These are phyloP conservation scores for Oehlia diaphana DNA, from an alignment of 192 early-diverging fungal genomes.

Conservation along the genomic window DNA sequence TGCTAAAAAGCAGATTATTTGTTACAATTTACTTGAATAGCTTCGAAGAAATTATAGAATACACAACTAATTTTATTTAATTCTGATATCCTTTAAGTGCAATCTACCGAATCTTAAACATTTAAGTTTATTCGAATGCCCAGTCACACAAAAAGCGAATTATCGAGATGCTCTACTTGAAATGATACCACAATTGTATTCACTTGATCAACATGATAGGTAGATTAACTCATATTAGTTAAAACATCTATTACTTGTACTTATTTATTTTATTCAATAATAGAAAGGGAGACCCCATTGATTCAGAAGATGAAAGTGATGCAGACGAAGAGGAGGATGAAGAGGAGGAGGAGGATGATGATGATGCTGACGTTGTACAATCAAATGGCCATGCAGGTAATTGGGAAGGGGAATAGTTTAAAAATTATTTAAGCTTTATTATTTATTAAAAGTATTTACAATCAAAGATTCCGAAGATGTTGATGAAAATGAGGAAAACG, in stretches of 20 bases:
- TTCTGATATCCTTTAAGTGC: constrained; percentile 26
- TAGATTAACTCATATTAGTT: constrained; percentile 6
- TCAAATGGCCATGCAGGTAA: constrained; percentile 21
- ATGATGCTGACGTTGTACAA: background rate
- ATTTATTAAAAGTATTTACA: background rate
- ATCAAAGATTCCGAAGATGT: background rate
- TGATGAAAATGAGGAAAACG: background rate
- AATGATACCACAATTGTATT: constrained; percentile 40
- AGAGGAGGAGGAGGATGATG: background rate
- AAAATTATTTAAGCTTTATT: background rate
- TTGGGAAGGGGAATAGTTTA: background rate
- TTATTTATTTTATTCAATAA: background rate
- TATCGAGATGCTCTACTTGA: constrained; percentile 44
- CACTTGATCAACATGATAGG: constrained; percentile 43
- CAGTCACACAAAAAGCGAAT: constrained; percentile 27
- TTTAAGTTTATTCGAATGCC: constrained; percentile 36
- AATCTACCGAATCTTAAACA: constrained; percentile 38
- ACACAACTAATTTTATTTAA: background rate
- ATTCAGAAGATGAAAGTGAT: constrained; percentile 21
- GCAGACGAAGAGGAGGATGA: constrained; percentile 1
- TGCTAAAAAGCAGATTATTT: background rate
- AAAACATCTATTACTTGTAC: background rate
- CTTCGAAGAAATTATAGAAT: background rate
- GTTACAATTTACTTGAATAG: background rate
- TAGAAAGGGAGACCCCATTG: background rate